Evolutionary conservation across 495 filamentous ascomycete genomes (phyloP).

Genomic region (Daldinia bambusicola): DNA sequence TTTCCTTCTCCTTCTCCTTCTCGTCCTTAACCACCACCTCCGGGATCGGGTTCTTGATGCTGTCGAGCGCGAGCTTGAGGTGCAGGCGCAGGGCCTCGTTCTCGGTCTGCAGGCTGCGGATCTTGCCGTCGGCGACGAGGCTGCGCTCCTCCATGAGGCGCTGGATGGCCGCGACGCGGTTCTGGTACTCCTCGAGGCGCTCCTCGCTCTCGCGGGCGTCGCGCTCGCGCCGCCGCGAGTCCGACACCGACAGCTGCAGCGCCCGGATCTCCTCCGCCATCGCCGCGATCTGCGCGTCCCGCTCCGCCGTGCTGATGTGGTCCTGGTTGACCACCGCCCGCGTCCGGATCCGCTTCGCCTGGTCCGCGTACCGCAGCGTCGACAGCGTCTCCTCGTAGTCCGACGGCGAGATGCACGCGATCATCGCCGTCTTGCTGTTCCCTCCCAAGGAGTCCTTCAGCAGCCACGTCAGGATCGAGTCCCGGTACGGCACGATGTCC

Average conservation of each 20-base stretch:
- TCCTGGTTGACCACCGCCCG: slow-evolving; percentile 96
- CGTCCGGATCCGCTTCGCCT: slow-evolving; percentile 97
- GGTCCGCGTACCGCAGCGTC: slow-evolving; percentile 95
- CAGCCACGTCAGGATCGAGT: slow-evolving; percentile 97
- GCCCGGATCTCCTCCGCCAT: slow-evolving; percentile 93
- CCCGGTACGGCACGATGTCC: slow-evolving; percentile 90
- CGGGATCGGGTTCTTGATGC: slow-evolving; percentile 87
- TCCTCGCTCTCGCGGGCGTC: slow-evolving; percentile 66
- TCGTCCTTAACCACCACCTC: slow-evolving; percentile 52
- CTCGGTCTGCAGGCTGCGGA: slow-evolving; percentile 83
- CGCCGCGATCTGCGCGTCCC: slow-evolving; percentile 90
- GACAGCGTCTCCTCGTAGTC: slow-evolving; percentile 98
- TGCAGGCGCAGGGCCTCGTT: slow-evolving; percentile 90
- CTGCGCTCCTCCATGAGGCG: slow-evolving; percentile 91
- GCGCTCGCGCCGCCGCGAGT: slow-evolving; percentile 60
- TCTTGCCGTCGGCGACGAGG: slow-evolving; percentile 90
- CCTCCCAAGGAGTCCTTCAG: slow-evolving; percentile 94
- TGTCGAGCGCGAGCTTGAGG: slow-evolving; percentile 84
- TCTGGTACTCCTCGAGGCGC: slow-evolving; percentile 91
- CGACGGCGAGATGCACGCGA: slow-evolving; percentile 92
- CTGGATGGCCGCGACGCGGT: slow-evolving; percentile 84
- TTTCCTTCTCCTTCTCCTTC: slow-evolving; percentile 35
- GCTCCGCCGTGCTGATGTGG: slow-evolving; percentile 82
- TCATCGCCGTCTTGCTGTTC: slow-evolving; percentile 98
- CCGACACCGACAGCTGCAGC: slow-evolving; percentile 79